Conservation (phyloP, 768 basidiomycete species). For the Pleurotus djamor region DNA sequence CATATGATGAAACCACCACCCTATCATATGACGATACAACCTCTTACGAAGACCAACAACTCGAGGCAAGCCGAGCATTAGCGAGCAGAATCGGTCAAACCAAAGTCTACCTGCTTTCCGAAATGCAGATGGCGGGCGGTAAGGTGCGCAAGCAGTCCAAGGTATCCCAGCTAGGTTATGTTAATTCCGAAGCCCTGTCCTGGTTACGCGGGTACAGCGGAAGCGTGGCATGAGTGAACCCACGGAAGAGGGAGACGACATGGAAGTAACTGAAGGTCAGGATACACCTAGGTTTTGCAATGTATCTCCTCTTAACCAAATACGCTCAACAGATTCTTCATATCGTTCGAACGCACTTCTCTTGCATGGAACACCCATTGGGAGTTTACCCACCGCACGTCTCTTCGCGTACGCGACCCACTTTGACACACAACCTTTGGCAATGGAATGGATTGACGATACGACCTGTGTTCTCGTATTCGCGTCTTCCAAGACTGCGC, state of each 20-base stretch:
- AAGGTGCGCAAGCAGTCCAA: conserved; percentile 65
- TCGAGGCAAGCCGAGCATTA: conserved; percentile 34
- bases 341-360: conserved; percentile 68
- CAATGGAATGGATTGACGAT: conserved; percentile 86
- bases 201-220: conserved; percentile 44
- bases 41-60: conserved; percentile 57
- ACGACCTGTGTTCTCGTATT: conserved; percentile 81
- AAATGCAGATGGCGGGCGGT: conserved; percentile 54
- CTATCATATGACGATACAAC: conserved; percentile 56
- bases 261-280: conserved; percentile 29
- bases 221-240: conserved; percentile 28
- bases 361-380: conserved; percentile 70
- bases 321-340: conserved; percentile 33
- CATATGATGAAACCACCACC: conserved; percentile 11
- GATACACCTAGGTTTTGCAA: neutral
- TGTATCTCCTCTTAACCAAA: neutral
- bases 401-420: conserved; percentile 83
- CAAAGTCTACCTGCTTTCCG: conserved; percentile 78
- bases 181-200: conserved; percentile 35
- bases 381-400: conserved; percentile 70
- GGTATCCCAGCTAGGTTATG: conserved; percentile 25
- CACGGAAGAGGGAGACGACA: conserved; percentile 28
- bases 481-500: conserved; percentile 50
- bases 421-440: conserved; percentile 72
- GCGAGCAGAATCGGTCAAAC: conserved; percentile 68